Base-by-base conservation (phyloP, 2,329 filamentous ascomycete species). In the Emergomyces pasteurianus region DNA sequence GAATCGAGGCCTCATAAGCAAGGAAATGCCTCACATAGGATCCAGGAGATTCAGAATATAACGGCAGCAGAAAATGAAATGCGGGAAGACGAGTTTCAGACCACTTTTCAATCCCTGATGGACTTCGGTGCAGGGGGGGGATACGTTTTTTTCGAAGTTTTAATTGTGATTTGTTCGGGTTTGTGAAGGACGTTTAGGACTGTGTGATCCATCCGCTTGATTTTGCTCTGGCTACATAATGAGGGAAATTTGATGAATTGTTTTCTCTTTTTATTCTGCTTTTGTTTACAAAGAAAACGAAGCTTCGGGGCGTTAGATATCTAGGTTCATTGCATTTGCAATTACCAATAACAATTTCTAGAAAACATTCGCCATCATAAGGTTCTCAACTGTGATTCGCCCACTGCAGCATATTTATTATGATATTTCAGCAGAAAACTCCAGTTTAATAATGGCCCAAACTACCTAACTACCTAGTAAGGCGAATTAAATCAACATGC, bases 91-190 rank as follows among this genome's bases (percentile, higher is more conserved):
- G 59, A 61, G 10, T 52, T 58, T 53, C 59, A 61, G 54, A 40
- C 7, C 43, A 53, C 23, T 7, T 63, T 63, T 58, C 56, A 63
- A 14, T 61, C 61, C 3, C 21, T 63, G 55, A 61, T 61, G 26
- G 59, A 63, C 31, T 63, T 63, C 50, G 59, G 56, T 16, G 26
- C 21, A 23, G 61, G 52, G 31, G 28, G 36, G 59, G 59, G 53
- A 16, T 54, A 36, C 21, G n/a, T n/a, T n/a, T 54, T 50, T 58
- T 61, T 28, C 61, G 61, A 52, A 9, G 34, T 31, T 31, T 56
- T 47, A 40, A 23, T 40, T 55, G 40, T 55, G 52, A 55, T 38
- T 38, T 55, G 16, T 55, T 18, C 40, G 26, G 18, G 50, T 28
- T 34, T 21, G 9, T 26, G 14, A 16, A 42, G 16, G 40, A 18